Percentiles rank a stretch among this genome's conserved stretches.
These are phyloP conservation scores for Diphasiastrum complanatum DNA, from an alignment of 83 land plant species.

Conservation along the genomic window DNA sequence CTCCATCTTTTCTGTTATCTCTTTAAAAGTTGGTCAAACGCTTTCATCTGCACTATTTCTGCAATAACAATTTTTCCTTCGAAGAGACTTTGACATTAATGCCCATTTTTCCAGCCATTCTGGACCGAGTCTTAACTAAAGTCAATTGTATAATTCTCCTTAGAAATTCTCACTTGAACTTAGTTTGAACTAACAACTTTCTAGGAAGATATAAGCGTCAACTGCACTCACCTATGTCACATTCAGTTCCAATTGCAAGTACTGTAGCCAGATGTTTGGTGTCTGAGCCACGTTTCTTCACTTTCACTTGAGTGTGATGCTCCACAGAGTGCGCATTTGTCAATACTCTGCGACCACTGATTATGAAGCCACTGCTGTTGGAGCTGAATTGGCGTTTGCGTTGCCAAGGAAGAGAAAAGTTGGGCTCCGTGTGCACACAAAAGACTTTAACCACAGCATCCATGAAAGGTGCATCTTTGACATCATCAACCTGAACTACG, in stretches of 20 bases:
- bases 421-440: conserved; percentile 94
- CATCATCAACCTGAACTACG: conserved; percentile 23
- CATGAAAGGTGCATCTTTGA: conserved; percentile 72
- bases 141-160: too few relatives aligned
- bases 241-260: conserved; percentile 89
- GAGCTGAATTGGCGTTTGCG: conserved; percentile 85
- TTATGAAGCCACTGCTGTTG: conserved; percentile 83
- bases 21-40: too few relatives aligned
- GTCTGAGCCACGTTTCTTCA: conserved; percentile 88
- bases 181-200: neutral
- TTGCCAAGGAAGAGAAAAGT: conserved; percentile 95
- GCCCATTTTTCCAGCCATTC: too few relatives aligned
- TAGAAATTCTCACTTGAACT: neutral
- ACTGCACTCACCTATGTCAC: conserved; percentile 74
- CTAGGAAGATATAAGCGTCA: neutral
- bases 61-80: too few relatives aligned
- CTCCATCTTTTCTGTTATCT: too few relatives aligned
- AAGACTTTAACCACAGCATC: conserved; percentile 96
- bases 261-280: conserved; percentile 87
- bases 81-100: too few relatives aligned
- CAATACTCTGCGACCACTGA: conserved; percentile 57
- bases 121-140: too few relatives aligned
- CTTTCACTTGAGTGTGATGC: conserved; percentile 88
- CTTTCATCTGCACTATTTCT: too few relatives aligned
- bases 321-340: conserved; percentile 94